phyloP scores from a whole-genome alignment of 2,329 filamentous ascomycete genomes.

The Cladosporium sp. region DNA sequence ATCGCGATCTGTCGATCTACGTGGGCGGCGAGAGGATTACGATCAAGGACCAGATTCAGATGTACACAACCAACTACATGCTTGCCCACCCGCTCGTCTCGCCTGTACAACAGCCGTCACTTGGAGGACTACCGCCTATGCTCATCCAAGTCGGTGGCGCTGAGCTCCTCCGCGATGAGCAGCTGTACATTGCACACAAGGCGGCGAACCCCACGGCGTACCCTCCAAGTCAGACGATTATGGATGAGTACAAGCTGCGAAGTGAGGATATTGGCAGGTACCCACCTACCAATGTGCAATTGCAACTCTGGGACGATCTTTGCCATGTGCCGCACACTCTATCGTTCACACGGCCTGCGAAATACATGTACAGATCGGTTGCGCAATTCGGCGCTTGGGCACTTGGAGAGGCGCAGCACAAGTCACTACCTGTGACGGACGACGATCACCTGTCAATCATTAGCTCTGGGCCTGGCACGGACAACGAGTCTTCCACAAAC shows the following conservation, averaged over 20 bases:
- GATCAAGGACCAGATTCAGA: slow-evolving; percentile 90
- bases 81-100: slow-evolving; percentile 87
- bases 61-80: slow-evolving; percentile 81
- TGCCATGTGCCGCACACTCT: slow-evolving; percentile 91
- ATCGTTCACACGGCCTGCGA: slow-evolving; percentile 94
- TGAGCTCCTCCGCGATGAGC: slow-evolving; percentile 88
- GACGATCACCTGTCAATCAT: slow-evolving; percentile 77
- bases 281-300: slow-evolving; percentile 83
- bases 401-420: slow-evolving; percentile 77
- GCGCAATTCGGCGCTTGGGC: slow-evolving; percentile 94
- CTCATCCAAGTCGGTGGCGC: slow-evolving; percentile 85
- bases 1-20: slow-evolving; percentile 60
- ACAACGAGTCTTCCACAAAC: slow-evolving; percentile 27
- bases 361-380: slow-evolving; percentile 91
- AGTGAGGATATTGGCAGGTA: slow-evolving; percentile 62
- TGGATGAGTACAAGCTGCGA: slow-evolving; percentile 64
- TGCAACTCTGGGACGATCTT: slow-evolving; percentile 94
- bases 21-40: slow-evolving; percentile 71
- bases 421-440: slow-evolving; percentile 76
- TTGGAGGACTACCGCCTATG: slow-evolving; percentile 86
- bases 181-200: slow-evolving; percentile 93
- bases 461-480: slow-evolving; percentile 55
- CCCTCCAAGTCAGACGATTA: slow-evolving; percentile 64
- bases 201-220: slow-evolving; percentile 81
- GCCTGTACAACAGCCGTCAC: slow-evolving; percentile 79